Base-by-base conservation (phyloP, 2,329 filamentous ascomycete species). In the Zasmidium angulare region DNA sequence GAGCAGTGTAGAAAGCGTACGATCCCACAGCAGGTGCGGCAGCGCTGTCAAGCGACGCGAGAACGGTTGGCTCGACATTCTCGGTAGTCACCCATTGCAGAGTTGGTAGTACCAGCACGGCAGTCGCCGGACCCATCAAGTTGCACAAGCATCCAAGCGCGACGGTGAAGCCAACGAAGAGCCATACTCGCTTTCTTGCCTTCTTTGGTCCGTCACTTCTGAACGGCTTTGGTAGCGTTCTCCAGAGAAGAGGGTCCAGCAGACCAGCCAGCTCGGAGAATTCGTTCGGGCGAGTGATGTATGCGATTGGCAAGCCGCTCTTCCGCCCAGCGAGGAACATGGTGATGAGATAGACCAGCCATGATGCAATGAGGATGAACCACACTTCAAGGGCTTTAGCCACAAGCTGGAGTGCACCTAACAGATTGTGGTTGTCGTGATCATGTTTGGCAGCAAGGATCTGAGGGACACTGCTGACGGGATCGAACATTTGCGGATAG, bases 81-180 rank as follows among this genome's bases (percentile, higher is more conserved):
- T 26, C 21, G n/a, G 50, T 59, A 2, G 63, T 51, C 19, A 68
- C 51, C 66, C 66, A 71, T 22, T 69, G 65, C 10, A 70, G 55
- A 7, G 61, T 65, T 6, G 68, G 69, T 0, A 72, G 26, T 2
- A 66, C 56, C 11, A 72, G 49, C 0, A 71, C 68, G 7, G 69
- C 69, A 12, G 62, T 60, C 4, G 68, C 66, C 17, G 70, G 69
- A 9, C 69, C 70, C 68, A 72, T 72, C 9, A 72, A 58, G 50
- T 70, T 72, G 50, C 63, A 65, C 1, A 71, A 29, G 10, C 66
- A 56, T 36, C 66, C 68, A 9, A 72, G 59, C 17, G 65, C 51
- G 10, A 68, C 52, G 0, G 64, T 63, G 26, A 67, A 40, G 12
- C 62, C 20, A 21, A 66, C 59, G 49, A 67, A 68, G 0, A 62